phyloP scores from a whole-genome alignment of 768 basidiomycete genomes.

The Pulveroboletus sp. region DNA sequence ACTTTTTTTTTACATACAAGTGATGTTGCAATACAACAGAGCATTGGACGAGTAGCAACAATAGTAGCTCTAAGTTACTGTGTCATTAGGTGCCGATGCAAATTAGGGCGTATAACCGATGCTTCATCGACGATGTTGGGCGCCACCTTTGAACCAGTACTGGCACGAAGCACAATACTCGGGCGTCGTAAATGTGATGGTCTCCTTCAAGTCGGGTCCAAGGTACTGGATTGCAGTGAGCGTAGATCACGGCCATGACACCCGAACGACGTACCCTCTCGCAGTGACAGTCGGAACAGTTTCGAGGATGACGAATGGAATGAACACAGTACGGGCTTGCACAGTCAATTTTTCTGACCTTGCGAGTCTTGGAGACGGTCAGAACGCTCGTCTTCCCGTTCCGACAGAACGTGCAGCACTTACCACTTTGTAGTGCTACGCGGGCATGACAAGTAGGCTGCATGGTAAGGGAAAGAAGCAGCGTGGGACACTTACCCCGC shows the following conservation, averaged over 20 bases:
- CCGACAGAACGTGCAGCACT: constrained; percentile 34
- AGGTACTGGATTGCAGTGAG: constrained; percentile 40
- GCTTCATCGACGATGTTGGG: constrained; percentile 35
- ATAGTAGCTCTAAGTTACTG: constrained; percentile 30
- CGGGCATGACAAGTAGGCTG: constrained; percentile 6
- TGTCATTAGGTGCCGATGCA: constrained; percentile 20
- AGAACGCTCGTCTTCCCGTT: neutral
- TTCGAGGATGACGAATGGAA: constrained; percentile 37
- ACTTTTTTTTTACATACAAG: constrained; percentile 11
- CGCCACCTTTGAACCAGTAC: constrained; percentile 51
- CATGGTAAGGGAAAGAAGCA: neutral
- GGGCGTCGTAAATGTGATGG: constrained; percentile 43
- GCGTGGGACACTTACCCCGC: constrained; percentile 45
- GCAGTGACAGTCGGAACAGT: constrained; percentile 40
- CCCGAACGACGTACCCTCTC: constrained; percentile 35
- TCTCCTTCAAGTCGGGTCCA: constrained; percentile 67
- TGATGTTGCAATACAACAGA: constrained; percentile 19
- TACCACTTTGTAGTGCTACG: constrained; percentile 66
- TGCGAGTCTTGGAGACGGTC: constrained; percentile 29
- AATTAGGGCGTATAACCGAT: constrained; percentile 3
- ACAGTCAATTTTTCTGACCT: constrained; percentile 34
- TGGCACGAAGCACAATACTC: constrained; percentile 57
- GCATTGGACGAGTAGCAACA: constrained; percentile 13
- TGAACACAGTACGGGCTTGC: constrained; percentile 34
- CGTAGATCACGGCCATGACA: neutral